Conservation (phyloP, 805 yeast genomes). For the Candida yuanshanica region DNA sequence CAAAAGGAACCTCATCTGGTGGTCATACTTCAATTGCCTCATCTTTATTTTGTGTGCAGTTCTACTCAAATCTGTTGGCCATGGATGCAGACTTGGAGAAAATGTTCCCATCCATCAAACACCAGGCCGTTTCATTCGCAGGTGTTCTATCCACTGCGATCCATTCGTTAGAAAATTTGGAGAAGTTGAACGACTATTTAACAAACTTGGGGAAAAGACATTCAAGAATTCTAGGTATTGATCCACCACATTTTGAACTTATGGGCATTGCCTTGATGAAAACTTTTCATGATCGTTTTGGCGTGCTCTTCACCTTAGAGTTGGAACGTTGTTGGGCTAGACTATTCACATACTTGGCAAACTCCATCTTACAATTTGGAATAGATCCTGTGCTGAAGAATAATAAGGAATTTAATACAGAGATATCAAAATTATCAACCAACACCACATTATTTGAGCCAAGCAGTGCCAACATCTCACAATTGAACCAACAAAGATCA, state of each 20-base stretch:
- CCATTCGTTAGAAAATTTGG: conserved; percentile 53
- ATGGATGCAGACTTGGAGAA: conserved; percentile 57
- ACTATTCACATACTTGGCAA: conserved; percentile 61
- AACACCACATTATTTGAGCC: not conserved
- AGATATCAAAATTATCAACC: conserved; percentile 1
- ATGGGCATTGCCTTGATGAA: conserved; percentile 70
- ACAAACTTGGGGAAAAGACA: conserved; percentile 67
- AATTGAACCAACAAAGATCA: conserved; percentile 1
- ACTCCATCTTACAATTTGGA: conserved; percentile 51
- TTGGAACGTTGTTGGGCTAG: conserved; percentile 68
- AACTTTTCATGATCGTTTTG: conserved; percentile 63
- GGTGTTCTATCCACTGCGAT: conserved; percentile 70
- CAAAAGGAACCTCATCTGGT: conserved; percentile 2
- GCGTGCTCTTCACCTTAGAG: conserved; percentile 45
- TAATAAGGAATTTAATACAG: conserved; percentile 21
- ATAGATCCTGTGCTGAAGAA: conserved; percentile 33
- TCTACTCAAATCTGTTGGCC: conserved; percentile 61
- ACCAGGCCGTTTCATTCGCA: conserved; percentile 77
- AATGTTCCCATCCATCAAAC: conserved; percentile 67
- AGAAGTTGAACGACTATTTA: conserved; percentile 52
- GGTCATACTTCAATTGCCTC: conserved; percentile 35
- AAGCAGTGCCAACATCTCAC: conserved; percentile 1
- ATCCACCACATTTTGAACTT: conserved; percentile 57
- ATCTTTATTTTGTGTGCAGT: conserved; percentile 68
- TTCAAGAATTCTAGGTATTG: conserved; percentile 68